phyloP scores from a whole-genome alignment of 352 stramenopile species.

The Globisporangium spiculum region DNA sequence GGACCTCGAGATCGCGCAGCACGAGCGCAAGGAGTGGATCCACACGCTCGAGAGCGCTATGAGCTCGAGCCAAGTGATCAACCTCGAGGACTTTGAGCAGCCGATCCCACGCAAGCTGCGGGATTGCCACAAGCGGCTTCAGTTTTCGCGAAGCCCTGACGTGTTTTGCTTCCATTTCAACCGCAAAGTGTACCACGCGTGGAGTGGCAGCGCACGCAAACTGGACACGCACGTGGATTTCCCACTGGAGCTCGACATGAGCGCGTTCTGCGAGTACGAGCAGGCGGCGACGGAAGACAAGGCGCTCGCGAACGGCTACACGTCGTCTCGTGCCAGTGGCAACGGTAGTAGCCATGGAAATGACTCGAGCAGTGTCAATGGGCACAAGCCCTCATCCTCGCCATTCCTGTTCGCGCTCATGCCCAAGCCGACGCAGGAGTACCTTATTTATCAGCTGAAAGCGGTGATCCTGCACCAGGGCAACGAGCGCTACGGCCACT shows the following conservation, averaged over 20 bases:
- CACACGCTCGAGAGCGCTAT: slow-evolving; percentile 51
- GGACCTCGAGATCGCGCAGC: slow-evolving; percentile 49
- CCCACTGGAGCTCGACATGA: slow-evolving; percentile 78
- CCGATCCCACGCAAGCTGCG: slow-evolving; percentile 37
- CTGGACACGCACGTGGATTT: slow-evolving; percentile 80
- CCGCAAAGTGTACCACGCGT: slow-evolving; percentile 77
- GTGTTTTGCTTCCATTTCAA: slow-evolving; percentile 89
- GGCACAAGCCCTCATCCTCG: slow-evolving; percentile 5
- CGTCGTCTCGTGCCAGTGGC: background rate
- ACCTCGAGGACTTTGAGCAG: slow-evolving; percentile 39
- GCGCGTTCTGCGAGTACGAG: slow-evolving; percentile 67
- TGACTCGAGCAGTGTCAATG: background rate
- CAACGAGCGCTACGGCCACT: slow-evolving; percentile 84
- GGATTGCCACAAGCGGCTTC: slow-evolving; percentile 61
- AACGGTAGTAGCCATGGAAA: background rate
- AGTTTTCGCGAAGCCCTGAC: slow-evolving; percentile 77
- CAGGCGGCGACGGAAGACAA: slow-evolving; percentile 30
- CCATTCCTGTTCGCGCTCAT: slow-evolving; percentile 13
- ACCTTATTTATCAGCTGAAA: slow-evolving; percentile 68
- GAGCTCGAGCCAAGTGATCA: slow-evolving; percentile 23
- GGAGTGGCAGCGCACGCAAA: slow-evolving; percentile 65
- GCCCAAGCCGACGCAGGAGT: slow-evolving; percentile 17
- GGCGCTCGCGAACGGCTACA: slow-evolving; percentile 26
- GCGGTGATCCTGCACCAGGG: slow-evolving; percentile 86
- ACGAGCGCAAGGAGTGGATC: slow-evolving; percentile 67